Conservation (phyloP, 495 filamentous ascomycete genomes). For the Penicillium salamii region DNA sequence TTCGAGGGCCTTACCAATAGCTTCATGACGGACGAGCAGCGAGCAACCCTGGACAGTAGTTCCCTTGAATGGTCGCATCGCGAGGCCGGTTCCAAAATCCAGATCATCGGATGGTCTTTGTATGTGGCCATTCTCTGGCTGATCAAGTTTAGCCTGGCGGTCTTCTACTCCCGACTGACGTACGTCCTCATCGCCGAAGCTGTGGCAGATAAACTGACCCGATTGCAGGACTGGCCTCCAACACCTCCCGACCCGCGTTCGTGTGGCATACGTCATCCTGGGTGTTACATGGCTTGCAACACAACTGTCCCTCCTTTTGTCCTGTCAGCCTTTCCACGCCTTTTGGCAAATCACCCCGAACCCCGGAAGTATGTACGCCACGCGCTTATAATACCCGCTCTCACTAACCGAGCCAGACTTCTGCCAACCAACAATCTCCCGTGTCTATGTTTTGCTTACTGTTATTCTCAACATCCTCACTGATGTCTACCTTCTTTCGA, state of each 20-base stretch:
- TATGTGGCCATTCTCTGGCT: slow-evolving; percentile 52
- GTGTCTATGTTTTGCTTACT: slow-evolving; percentile 27
- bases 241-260: slow-evolving; percentile 39
- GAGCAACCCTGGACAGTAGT: slow-evolving; percentile 34
- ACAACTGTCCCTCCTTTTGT: slow-evolving; percentile 40
- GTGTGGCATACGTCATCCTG: slow-evolving; percentile 45
- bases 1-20: slow-evolving; percentile 50
- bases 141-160: slow-evolving; percentile 48
- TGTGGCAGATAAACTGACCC: too few relatives aligned
- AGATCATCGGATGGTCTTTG: slow-evolving; percentile 51
- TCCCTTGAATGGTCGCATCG: slow-evolving; percentile 41
- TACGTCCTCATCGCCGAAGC: slow-evolving; percentile 22
- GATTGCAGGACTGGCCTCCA: slow-evolving; percentile 37
- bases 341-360: slow-evolving; percentile 52
- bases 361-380: slow-evolving; percentile 53
- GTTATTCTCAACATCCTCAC: slow-evolving; percentile 49
- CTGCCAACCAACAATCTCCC: slow-evolving; percentile 38
- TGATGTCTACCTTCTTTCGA: slow-evolving; percentile 50
- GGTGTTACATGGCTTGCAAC: slow-evolving; percentile 44
- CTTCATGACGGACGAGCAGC: slow-evolving; percentile 45
- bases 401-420: slow-evolving; percentile 24
- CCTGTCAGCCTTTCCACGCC: slow-evolving; percentile 46
- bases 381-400: too few relatives aligned
- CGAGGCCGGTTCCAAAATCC: slow-evolving; percentile 48
- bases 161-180: slow-evolving; percentile 54